Evolutionary conservation across 2,329 filamentous ascomycete species (phyloP).

Genomic region (Hypoxylon sp.): DNA sequence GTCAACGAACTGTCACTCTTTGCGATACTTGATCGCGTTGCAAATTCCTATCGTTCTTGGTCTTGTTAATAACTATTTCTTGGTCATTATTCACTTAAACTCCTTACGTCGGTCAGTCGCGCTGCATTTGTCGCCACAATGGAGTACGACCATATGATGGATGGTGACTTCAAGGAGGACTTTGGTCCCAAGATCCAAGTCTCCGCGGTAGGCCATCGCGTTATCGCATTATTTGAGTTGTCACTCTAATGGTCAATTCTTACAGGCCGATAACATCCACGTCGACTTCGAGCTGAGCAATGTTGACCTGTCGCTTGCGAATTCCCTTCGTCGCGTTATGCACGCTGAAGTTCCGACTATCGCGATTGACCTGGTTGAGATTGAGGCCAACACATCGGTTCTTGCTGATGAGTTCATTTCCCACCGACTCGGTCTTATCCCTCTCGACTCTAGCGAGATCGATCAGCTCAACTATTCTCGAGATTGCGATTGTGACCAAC

Average conservation of each 20-base stretch:
- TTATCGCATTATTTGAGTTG: slow-evolving; percentile 4
- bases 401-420: slow-evolving; percentile 96
- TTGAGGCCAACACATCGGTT: slow-evolving; percentile 94
- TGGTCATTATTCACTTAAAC: background rate
- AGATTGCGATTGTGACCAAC: slow-evolving; percentile 96
- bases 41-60: background rate
- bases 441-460: slow-evolving; percentile 86
- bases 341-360: slow-evolving; percentile 95
- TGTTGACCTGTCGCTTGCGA: slow-evolving; percentile 91
- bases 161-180: slow-evolving; percentile 69
- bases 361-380: slow-evolving; percentile 94
- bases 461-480: slow-evolving; percentile 88
- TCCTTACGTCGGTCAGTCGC: slow-evolving; percentile 18
- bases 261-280: slow-evolving; percentile 81
- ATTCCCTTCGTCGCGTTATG: slow-evolving; percentile 90
- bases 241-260: slow-evolving; percentile 45
- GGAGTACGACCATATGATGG: slow-evolving; percentile 75
- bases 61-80: background rate
- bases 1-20: background rate
- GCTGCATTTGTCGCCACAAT: slow-evolving; percentile 54
- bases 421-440: slow-evolving; percentile 91
- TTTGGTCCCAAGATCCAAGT: slow-evolving; percentile 67
- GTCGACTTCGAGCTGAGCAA: slow-evolving; percentile 94
- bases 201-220: slow-evolving; percentile 64
- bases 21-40: slow-evolving; percentile 1